Percentiles rank a stretch among this genome's conserved stretches.
phyloP scores from a whole-genome alignment of 805 yeast genomes.

The Ogataea polymorpha region DNA sequence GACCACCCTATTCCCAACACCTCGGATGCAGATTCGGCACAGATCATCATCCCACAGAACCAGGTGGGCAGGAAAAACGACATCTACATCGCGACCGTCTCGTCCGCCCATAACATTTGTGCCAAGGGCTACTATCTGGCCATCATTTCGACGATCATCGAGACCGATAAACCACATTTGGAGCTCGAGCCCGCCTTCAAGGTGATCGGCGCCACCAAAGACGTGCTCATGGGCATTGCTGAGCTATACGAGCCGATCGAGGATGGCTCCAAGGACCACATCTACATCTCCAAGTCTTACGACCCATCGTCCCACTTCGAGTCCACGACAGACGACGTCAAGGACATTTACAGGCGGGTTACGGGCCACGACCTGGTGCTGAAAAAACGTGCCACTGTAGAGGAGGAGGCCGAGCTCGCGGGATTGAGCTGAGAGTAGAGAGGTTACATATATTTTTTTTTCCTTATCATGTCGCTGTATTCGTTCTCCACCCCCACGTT shows the following conservation, averaged over 20 bases:
- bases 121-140: slow-evolving; percentile 89
- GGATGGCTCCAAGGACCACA: slow-evolving; percentile 77
- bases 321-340: slow-evolving; percentile 93
- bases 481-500: slow-evolving; percentile 60
- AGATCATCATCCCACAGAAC: slow-evolving; percentile 94
- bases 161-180: slow-evolving; percentile 86
- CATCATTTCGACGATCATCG: slow-evolving; percentile 89
- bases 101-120: slow-evolving; percentile 85
- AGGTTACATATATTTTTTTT: slow-evolving; percentile 1
- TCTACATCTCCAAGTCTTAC: slow-evolving; percentile 83
- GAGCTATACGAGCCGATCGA: slow-evolving; percentile 83
- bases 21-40: slow-evolving; percentile 80
- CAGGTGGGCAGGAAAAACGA: slow-evolving; percentile 92
- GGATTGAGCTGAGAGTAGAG: slow-evolving; percentile 23
- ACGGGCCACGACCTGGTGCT: slow-evolving; percentile 89
- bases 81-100: slow-evolving; percentile 87
- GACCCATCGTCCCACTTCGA: slow-evolving; percentile 96
- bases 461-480: slow-evolving; percentile 46
- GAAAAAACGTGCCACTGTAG: slow-evolving; percentile 68
- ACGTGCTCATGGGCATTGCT: slow-evolving; percentile 90
- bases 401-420: slow-evolving; percentile 53
- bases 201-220: slow-evolving; percentile 73
- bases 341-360: slow-evolving; percentile 87
- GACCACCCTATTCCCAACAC: slow-evolving; percentile 88
- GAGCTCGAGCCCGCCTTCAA: slow-evolving; percentile 94